Evolutionary conservation across 139 green algal species (phyloP).

Genomic region (Raphidocelis subcapitata): DNA sequence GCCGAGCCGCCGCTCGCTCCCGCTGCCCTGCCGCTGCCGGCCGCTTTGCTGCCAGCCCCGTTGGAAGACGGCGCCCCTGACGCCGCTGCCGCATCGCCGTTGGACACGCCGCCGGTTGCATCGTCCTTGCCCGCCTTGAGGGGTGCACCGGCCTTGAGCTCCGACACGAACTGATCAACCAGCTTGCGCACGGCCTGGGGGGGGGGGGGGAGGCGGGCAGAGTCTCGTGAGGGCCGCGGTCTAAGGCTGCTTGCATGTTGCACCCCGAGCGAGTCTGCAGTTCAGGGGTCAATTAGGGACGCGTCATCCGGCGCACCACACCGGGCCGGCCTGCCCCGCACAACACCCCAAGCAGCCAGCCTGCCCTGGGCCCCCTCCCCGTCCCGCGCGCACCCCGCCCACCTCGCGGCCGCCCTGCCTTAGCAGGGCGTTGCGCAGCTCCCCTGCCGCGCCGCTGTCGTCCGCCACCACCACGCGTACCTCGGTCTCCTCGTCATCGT

Average conservation of each 20-base stretch:
- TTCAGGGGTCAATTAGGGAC: no score
- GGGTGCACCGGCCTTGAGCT: no score
- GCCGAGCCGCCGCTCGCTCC: not conserved
- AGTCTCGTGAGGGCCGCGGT: no score
- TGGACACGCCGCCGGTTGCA: no score
- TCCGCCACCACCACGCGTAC: constrained; percentile 30
- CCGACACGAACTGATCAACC: constrained; percentile 2
- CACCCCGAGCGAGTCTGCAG: no score
- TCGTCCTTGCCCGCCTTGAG: no score
- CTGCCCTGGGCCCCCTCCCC: not conserved
- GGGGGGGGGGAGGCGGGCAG: not conserved
- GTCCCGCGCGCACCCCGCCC: constrained; percentile 14
- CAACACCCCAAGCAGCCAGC: no score
- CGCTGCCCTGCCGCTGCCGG: no score
- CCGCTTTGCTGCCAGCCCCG: not conserved
- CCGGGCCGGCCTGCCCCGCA: no score
- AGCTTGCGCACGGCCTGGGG: constrained; percentile 24
- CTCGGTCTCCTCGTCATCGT: constrained; percentile 88
- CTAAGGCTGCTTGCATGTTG: no score
- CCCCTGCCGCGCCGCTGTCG: constrained; percentile 4
- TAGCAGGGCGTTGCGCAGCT: not conserved
- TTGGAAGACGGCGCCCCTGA: not conserved
- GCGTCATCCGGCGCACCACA: no score
- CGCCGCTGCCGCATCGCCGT: not conserved
- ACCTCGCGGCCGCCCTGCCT: not conserved